Evolutionary conservation across 768 basidiomycete species (phyloP), one percentile per base, ranked within the genome.

Genomic region (Omphalotus guepiniiformis): DNA sequence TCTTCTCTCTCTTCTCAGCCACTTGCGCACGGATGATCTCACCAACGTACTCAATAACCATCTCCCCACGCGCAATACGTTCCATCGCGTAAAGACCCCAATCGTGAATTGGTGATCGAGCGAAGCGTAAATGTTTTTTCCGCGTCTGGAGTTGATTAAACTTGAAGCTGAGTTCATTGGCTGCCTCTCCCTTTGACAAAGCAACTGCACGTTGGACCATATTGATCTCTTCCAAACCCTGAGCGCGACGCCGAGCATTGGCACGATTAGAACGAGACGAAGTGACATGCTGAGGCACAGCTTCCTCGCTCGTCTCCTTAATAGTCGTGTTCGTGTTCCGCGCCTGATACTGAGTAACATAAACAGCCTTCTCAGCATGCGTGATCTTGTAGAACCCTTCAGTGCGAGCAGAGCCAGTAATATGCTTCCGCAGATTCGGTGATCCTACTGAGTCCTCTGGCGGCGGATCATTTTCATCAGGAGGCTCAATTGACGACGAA

Each of bases 31-130:
- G 79, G 54, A 97, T 93, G 53, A 97, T 78, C 75, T 99, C 96
- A 16, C 96, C 96, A 6, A 99, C 96, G 60, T 99, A 99, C 70
- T 99, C 96, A 66, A 98, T 97, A 25, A 99, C 95, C 93, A 99
- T 97, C 70, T 99, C 96, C 3, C 93, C 93, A 29, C 79, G 72
- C 5, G 87, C 81, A 55, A 99, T 97, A 59, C 82, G 80, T 72
- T 99, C 96, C 88, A 96, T 89, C 25, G 96, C 94, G 63, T 97
- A 99, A 59, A 99, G 63, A 3, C 96, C 96, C 89, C 95, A 99
- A 57, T 95, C 94, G 61, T 99, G 95, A 50, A 99, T 99, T 15
- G 93, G 93, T 21, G 90, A 93, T 34, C 93, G 76, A 3, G 92
- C 88, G 58, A 99, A 99, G 27, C 92, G 84, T 28, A 99, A 78